Conservation (phyloP, 2,329 filamentous ascomycete species). For the Monascus ruber region DNA sequence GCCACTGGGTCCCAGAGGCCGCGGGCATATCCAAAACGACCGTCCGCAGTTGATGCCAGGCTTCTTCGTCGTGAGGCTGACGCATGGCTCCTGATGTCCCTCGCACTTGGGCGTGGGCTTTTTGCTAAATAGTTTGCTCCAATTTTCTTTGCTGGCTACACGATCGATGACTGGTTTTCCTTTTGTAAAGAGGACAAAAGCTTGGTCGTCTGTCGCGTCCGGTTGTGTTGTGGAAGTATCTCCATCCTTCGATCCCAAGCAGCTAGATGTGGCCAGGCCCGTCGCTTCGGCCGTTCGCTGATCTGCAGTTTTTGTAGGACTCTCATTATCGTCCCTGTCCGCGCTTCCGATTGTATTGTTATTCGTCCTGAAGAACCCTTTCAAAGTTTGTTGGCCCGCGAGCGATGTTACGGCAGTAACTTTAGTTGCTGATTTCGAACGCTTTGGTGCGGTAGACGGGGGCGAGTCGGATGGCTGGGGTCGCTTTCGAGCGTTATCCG, state of each 20-base stretch:
- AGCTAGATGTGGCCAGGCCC: too few species aligned
- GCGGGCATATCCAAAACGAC: conserved; percentile 55
- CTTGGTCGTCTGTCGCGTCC: conserved; percentile 2
- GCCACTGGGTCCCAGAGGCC: conserved; percentile 77
- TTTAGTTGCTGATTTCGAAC: conserved; percentile 34
- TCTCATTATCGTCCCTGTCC: not conserved
- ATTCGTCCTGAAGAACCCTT: conserved; percentile 68
- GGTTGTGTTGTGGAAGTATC: not conserved
- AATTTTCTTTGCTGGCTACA: conserved; percentile 64
- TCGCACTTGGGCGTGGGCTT: conserved; percentile 69
- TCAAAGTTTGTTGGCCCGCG: conserved; percentile 53
- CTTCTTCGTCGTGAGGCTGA: conserved; percentile 76
- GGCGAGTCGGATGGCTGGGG: conserved; percentile 19
- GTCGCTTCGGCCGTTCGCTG: too few species aligned
- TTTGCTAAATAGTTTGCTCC: conserved; percentile 73
- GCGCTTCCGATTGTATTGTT: conserved; percentile 7
- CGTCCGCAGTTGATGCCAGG: conserved; percentile 66
- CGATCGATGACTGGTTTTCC: conserved; percentile 51
- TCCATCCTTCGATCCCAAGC: not conserved
- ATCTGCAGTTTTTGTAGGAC: not conserved
- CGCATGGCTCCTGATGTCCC: conserved; percentile 71
- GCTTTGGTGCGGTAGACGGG: conserved; percentile 34
- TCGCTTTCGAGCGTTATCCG: conserved; percentile 25
- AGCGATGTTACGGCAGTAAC: conserved; percentile 12
- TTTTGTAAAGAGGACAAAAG: conserved; percentile 15